Conservation (phyloP, 2,329 filamentous ascomycete species). For the Epichloe elymi region DNA sequence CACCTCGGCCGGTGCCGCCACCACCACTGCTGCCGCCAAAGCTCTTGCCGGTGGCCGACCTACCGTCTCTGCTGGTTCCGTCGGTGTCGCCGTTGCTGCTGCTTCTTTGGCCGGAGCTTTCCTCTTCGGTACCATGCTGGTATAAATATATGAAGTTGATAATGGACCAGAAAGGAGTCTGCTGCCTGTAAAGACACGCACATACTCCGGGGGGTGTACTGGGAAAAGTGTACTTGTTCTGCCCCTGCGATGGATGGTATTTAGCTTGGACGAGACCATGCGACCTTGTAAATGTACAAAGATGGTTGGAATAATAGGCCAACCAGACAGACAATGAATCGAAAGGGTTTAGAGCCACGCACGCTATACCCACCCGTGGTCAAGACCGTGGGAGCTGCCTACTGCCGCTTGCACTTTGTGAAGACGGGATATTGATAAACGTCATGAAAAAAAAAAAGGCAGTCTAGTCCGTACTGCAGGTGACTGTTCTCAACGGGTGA, state of each 20-base stretch:
- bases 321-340: background rate
- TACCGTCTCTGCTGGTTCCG: constrained; percentile 1
- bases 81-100: constrained; percentile 2
- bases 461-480: too few relatives aligned
- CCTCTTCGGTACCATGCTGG: constrained; percentile 6
- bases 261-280: background rate
- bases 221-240: too few relatives aligned
- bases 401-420: too few relatives aligned
- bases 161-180: too few relatives aligned
- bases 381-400: too few relatives aligned
- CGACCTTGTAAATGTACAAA: background rate
- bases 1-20: background rate
- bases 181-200: too few relatives aligned
- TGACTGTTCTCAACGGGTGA: too few relatives aligned
- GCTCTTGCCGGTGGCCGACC: constrained; percentile 1
- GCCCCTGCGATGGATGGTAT: background rate
- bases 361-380: too few relatives aligned
- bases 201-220: too few relatives aligned
- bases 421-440: too few relatives aligned
- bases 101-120: constrained; percentile 6
- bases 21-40: background rate
- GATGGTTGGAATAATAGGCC: background rate
- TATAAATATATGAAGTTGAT: background rate
- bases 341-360: too few relatives aligned
- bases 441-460: too few relatives aligned